Evolutionary conservation across 192 early-diverging fungal species (phyloP), one percentile per base, ranked within the genome.

Genomic region (Podila verticillata): DNA sequence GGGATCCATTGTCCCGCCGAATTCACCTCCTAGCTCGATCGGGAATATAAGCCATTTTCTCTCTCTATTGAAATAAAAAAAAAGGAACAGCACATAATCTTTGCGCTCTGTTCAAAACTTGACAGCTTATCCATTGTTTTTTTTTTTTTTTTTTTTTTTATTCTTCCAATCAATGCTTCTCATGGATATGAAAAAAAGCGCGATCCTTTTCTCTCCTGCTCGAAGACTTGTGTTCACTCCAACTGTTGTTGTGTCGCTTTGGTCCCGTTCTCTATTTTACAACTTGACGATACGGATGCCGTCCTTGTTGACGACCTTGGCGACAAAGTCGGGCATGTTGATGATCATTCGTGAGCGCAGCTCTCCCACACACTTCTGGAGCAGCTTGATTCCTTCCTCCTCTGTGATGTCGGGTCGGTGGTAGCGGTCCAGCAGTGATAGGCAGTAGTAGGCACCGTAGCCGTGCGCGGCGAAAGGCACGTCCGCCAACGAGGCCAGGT

Each of bases 361-460:
- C 64, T 96, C 96, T 5, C 75, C 87, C 36, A 97, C 74, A 78
- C 97, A 99, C 87, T 92, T 93, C 58, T 87, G 87, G 54, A 98
- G 66, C 72, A 99, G 74, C n/a, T 86, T 88, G 67, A 91, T 88
- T n/a, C 89, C 96, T 72, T 97, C 92, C 47, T 96, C 95, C 48
- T 96, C 81, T 28, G 90, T 83, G 84, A 99, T 88, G 72, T 94
- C 92, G 31, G 86, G 77, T 48, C 86, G 87, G 87, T 96, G 95
- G 87, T 98, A 95, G 39, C 94, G 89, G 86, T 99, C 97, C 91
- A 99, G 90, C 20, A 96, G 89, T 35, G 95, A 94, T 82, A 91
- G 88, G 73, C 90, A 87, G 84, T 96, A 97, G 86, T 97, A 97
- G n/a, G 92, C 84, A 44, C 93, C 93, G 72, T 97, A 95, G 5